Percentiles rank a stretch among this genome's conserved stretches.
phyloP scores from a whole-genome alignment of 805 yeast genomes.

The Candida nanaspora region DNA sequence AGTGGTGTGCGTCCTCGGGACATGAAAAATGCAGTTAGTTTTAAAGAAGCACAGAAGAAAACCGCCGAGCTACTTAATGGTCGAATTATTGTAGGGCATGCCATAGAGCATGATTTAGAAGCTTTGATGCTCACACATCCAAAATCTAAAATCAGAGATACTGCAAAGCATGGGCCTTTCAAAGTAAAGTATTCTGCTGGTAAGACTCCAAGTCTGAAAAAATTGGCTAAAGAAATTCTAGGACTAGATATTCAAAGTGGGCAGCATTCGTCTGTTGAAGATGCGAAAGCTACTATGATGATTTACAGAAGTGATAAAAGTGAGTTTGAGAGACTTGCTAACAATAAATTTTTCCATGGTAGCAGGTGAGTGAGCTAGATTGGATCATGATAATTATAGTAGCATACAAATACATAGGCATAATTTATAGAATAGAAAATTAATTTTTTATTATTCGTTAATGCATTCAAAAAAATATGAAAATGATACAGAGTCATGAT shows the following conservation, averaged over 20 bases:
- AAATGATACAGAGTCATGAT: too few species aligned
- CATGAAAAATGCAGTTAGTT: slow-evolving; percentile 61
- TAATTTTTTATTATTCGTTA: too few species aligned
- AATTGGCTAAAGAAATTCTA: slow-evolving; percentile 49
- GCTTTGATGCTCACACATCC: slow-evolving; percentile 67
- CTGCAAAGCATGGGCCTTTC: slow-evolving; percentile 56
- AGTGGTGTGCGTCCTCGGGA: slow-evolving; percentile 73
- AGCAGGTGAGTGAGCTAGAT: neutral
- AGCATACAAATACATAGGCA: too few species aligned
- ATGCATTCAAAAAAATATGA: too few species aligned
- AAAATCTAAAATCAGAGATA: slow-evolving; percentile 57
- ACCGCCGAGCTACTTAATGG: slow-evolving; percentile 47
- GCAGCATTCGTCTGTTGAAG: slow-evolving; percentile 83
- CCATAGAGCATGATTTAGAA: slow-evolving; percentile 71
- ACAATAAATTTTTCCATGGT: neutral
- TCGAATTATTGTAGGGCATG: slow-evolving; percentile 74
- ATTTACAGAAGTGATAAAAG: slow-evolving; percentile 56
- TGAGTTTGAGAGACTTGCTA: slow-evolving; percentile 41
- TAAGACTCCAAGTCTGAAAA: slow-evolving; percentile 67
- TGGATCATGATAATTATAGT: neutral
- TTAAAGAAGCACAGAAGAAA: slow-evolving; percentile 56
- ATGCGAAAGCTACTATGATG: slow-evolving; percentile 83
- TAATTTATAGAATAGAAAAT: too few species aligned
- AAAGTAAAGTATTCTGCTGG: slow-evolving; percentile 53
- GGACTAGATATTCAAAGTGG: slow-evolving; percentile 61